phyloP scores from a whole-genome alignment of 768 basidiomycete species.

The Hericium coralloides region DNA sequence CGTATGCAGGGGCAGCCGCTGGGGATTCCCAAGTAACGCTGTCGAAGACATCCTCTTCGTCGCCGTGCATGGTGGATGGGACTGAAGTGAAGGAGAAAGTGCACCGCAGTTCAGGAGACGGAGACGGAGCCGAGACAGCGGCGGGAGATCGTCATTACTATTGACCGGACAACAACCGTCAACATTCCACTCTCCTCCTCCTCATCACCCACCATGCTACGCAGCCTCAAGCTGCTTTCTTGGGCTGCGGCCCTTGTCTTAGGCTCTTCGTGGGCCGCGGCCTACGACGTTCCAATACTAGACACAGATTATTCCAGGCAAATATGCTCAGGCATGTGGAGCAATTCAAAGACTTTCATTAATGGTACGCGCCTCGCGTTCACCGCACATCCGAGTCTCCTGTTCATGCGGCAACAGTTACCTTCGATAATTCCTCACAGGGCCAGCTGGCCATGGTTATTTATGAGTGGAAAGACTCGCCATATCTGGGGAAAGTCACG shows the following conservation, averaged over 20 bases:
- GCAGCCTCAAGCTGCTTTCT: conserved; percentile 7
- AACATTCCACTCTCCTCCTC: conserved; percentile 11
- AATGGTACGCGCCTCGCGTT: conserved; percentile 46
- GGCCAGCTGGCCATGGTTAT: conserved; percentile 92
- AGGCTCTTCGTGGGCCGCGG: conserved; percentile 19
- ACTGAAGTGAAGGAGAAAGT: neutral
- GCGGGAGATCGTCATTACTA: neutral
- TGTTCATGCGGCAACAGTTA: conserved; percentile 38
- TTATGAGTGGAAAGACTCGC: conserved; percentile 90
- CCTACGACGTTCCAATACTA: conserved; percentile 56
- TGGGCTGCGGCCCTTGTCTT: conserved; percentile 16
- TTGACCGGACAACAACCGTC: conserved; percentile 14
- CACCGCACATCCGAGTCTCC: conserved; percentile 4
- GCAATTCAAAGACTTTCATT: conserved; percentile 65
- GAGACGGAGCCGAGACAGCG: neutral
- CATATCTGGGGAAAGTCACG: conserved; percentile 70
- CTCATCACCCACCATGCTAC: conserved; percentile 8
- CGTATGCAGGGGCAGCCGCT: conserved; percentile 38
- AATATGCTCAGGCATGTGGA: conserved; percentile 96
- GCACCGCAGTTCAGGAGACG: neutral
- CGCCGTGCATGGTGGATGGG: conserved; percentile 52
- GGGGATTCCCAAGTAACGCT: conserved; percentile 87
- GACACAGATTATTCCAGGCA: conserved; percentile 82
- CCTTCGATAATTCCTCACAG: conserved; percentile 66
- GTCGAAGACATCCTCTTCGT: conserved; percentile 87